Base-by-base conservation (phyloP, 1,139 yeast species). In the Citeromyces hawaiiensis region DNA sequence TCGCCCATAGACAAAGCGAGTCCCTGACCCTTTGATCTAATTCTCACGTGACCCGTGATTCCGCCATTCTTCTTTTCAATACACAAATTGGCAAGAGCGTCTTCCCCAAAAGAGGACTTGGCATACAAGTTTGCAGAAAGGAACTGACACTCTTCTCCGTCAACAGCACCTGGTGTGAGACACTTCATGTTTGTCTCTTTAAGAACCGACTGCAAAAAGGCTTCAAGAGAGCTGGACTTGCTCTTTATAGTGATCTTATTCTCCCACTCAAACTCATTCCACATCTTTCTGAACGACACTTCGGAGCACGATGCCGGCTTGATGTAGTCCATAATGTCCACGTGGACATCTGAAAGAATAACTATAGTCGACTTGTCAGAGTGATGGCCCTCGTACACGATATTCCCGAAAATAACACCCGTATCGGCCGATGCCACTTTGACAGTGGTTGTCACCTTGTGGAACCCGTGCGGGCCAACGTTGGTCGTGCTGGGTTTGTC, bases 231-330 rank as follows among this genome's bases (percentile, higher is more conserved):
- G 36, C 72, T 62, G 52, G 80, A 69, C 42, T 68, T 69, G 2
- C 94, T 78, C 51, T 83, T 80, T 56, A 93, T 83, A 46, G 91
- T 83, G 54, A 93, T 91, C 66, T 93, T 93, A 65, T 93, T 93
- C 62, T 93, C 99, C 99, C 99, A 93, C 64, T 93, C 99, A 57
- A 93, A 93, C 59, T 88, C 97, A 58, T 87, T 85, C 99, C 99
- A 93, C 97, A 88, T 88, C 52, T 79, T 76, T 54, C 98, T 83
- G 83, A 93, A 93, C 49, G 76, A 82, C 39, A 79, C 76, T 60
- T 91, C 98, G 14, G 87, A 66, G 59, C 96, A 86, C 21, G 75
- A 71, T 11, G 95, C 94, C 18, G 98, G 97, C 58, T 85, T 86
- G 59, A 93, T 88, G 64, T 93, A 93, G 61, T 91, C 97, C 91